A percentile compares a stretch with the other conserved stretches of the same genome.
Conservation (phyloP, 225 moss, liverwort and hornwort species). For the Pleurozium schreberi region DNA sequence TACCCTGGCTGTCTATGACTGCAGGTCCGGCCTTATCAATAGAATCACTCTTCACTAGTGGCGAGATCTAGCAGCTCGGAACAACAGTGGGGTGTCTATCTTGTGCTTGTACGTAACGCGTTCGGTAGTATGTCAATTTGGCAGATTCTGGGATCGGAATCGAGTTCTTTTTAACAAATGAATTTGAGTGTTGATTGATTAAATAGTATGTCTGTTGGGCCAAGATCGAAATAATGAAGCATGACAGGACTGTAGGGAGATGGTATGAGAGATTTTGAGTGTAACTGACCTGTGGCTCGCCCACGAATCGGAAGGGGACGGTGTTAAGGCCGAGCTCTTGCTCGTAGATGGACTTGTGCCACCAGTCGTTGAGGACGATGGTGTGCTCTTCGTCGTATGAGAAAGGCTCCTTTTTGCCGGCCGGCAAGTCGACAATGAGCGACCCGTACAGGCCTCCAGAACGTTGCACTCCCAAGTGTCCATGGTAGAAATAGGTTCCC, state of each 20-base stretch:
- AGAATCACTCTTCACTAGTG: not conserved
- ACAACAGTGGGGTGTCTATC: not conserved
- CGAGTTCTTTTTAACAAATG: not conserved
- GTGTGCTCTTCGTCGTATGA: slow-evolving; percentile 28
- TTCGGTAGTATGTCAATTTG: too few species aligned
- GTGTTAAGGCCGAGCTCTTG: slow-evolving; percentile 39
- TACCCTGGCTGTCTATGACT: not conserved
- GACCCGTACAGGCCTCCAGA: slow-evolving; percentile 38
- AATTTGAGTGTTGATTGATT: not conserved
- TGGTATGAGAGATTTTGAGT: not conserved
- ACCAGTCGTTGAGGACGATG: slow-evolving; percentile 50
- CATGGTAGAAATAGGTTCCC: slow-evolving; percentile 65
- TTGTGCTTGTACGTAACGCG: not conserved
- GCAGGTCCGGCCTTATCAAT: not conserved
- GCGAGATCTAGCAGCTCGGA: not conserved
- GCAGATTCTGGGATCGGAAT: not conserved
- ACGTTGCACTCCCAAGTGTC: slow-evolving; percentile 46
- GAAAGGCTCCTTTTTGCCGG: slow-evolving; percentile 22
- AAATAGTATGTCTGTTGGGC: not conserved
- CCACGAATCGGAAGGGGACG: slow-evolving; percentile 34
- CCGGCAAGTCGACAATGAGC: slow-evolving; percentile 19
- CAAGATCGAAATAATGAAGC: not conserved
- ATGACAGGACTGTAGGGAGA: not conserved
- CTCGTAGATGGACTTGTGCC: slow-evolving; percentile 53
- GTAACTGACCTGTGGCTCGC: slow-evolving; percentile 32